These are phyloP conservation scores for Annona cherimola DNA, from an alignment of 164 flowering plant species.

Conservation along the genomic window DNA sequence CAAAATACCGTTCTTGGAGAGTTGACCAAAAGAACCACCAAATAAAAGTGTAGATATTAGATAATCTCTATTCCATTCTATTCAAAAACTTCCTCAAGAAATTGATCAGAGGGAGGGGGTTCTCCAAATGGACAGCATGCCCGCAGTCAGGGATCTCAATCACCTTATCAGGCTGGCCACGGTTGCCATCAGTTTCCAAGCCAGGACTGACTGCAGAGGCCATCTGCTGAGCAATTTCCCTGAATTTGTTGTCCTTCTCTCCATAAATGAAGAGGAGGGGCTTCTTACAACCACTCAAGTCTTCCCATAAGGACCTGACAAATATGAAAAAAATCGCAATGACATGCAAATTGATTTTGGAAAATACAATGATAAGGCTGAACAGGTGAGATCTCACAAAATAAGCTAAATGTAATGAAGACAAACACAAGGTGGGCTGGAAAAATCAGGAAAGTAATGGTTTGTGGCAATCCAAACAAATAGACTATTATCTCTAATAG, in stretches of 20 bases:
- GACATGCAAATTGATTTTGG: neutral
- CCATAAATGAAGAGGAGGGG: conserved; percentile 69
- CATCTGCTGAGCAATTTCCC: conserved; percentile 55
- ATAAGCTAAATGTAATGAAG: no score
- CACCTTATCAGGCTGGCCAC: conserved; percentile 19
- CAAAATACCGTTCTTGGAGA: no score
- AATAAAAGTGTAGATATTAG: neutral
- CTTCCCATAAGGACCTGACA: conserved; percentile 82
- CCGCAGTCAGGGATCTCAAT: conserved; percentile 63
- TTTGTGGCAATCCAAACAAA: no score
- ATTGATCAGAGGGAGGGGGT: conserved; percentile 55
- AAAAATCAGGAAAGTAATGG: no score
- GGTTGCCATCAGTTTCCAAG: conserved; percentile 6
- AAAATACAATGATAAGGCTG: neutral
- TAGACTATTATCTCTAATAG: no score
- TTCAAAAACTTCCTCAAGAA: conserved; percentile 48
- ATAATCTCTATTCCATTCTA: conserved; percentile 2
- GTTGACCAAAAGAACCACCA: no score
- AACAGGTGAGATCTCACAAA: neutral
- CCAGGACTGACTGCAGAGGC: conserved; percentile 19
- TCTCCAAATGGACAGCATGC: conserved; percentile 93
- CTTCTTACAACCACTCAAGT: conserved; percentile 44
- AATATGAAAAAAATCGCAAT: conserved; percentile 3
- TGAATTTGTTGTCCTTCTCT: conserved; percentile 77
- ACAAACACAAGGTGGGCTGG: no score